phyloP scores from a whole-genome alignment of 2,329 filamentous ascomycete species.

The Fusarium subtropicale region DNA sequence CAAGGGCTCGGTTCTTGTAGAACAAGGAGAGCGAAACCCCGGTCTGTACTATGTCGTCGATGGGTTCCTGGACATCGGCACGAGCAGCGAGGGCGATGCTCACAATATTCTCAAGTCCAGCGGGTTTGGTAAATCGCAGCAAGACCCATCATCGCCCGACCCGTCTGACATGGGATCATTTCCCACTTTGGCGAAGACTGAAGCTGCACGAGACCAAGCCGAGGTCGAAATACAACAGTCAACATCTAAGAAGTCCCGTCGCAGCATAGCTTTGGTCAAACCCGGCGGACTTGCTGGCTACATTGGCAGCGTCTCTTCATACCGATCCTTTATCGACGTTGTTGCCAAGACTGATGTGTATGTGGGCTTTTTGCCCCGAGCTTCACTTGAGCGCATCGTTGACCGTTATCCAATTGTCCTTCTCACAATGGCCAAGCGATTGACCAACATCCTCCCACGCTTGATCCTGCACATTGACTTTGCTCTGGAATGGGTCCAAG shows the following conservation, averaged over 20 bases:
- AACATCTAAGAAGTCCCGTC: conserved; percentile 59
- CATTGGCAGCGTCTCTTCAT: conserved; percentile 92
- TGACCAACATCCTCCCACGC: conserved; percentile 88
- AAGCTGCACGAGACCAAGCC: conserved; percentile 46
- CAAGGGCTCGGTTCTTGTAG: conserved; percentile 91
- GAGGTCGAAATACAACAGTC: conserved; percentile 60
- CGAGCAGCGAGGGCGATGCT: conserved; percentile 62
- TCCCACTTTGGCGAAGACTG: conserved; percentile 44
- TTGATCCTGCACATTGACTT: conserved; percentile 98
- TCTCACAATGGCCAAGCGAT: conserved; percentile 93
- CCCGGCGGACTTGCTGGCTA: conserved; percentile 95
- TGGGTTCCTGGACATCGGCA: conserved; percentile 93
- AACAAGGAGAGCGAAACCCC: conserved; percentile 96
- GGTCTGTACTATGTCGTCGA: conserved; percentile 98
- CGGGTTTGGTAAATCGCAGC: conserved; percentile 39
- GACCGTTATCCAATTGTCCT: conserved; percentile 93
- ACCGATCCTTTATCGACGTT: conserved; percentile 95
- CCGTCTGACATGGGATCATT: conserved; percentile 47
- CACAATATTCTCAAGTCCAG: conserved; percentile 51
- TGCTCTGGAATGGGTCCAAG: conserved; percentile 97
- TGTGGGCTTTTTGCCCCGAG: conserved; percentile 90
- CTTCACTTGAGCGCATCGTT: conserved; percentile 88
- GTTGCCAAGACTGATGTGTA: conserved; percentile 98
- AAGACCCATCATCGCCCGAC: conserved; percentile 35
- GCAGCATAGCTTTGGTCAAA: conserved; percentile 90